Conservation (phyloP, 108 stramenopile species). For the Aureococcus anophagefferens region DNA sequence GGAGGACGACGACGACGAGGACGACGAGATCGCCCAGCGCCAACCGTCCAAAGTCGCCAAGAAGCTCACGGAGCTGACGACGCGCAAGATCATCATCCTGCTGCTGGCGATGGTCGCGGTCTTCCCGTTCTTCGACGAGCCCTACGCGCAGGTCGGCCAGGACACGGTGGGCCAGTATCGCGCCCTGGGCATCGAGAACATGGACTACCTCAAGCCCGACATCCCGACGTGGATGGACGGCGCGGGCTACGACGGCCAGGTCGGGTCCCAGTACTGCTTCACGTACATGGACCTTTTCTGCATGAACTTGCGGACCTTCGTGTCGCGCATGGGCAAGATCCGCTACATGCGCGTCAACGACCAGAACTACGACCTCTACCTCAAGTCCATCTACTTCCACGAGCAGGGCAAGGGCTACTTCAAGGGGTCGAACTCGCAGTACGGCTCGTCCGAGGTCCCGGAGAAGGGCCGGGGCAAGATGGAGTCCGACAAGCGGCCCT, state of each 20-base stretch:
- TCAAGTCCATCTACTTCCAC: background rate
- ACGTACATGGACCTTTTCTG: background rate
- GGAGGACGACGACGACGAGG: conserved; percentile 14
- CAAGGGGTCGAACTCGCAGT: background rate
- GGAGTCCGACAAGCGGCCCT: background rate
- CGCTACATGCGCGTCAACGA: background rate
- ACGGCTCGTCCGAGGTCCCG: too few species aligned
- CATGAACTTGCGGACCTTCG: background rate
- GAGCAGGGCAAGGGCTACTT: background rate
- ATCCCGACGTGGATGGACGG: too few species aligned
- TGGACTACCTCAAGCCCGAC: background rate
- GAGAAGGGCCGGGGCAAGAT: background rate
- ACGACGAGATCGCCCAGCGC: conserved; percentile 13
- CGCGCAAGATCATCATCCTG: conserved; percentile 19
- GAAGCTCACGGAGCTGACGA: conserved; percentile 40
- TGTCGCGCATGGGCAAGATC: background rate
- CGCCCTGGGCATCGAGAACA: background rate
- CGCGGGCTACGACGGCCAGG: too few species aligned
- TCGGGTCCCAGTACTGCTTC: background rate
- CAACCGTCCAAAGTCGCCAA: conserved; percentile 43
- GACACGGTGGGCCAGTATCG: conserved; percentile 21
- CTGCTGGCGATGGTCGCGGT: conserved; percentile 24
- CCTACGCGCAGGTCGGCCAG: conserved; percentile 12
- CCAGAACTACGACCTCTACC: background rate
- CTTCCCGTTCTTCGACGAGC: conserved; percentile 16